phyloP scores from a whole-genome alignment of 2,329 filamentous ascomycete species.

The Mycocentrospora acerina region DNA sequence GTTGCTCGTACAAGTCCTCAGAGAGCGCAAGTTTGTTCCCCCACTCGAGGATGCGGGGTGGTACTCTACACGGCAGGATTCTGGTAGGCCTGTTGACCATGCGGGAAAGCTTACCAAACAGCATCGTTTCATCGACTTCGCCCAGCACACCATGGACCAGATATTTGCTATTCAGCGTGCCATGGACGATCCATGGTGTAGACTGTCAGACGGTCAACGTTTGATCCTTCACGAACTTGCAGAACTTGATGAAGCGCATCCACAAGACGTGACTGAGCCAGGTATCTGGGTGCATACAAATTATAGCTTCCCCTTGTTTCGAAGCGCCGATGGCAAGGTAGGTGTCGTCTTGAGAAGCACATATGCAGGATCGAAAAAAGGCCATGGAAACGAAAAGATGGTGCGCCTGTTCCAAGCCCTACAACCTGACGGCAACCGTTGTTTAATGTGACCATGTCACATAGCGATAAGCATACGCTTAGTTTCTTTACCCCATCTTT shows the following conservation, averaged over 20 bases:
- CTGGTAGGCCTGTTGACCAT: conserved; percentile 39
- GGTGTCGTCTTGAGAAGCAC: conserved; percentile 9
- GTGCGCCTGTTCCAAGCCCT: not conserved
- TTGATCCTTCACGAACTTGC: conserved; percentile 27
- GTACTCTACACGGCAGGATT: conserved; percentile 22
- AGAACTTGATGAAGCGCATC: not conserved
- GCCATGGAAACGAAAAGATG: conserved; percentile 7
- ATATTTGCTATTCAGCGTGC: conserved; percentile 60
- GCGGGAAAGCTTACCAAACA: conserved; percentile 73
- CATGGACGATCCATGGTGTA: conserved; percentile 67
- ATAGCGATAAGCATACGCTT: too few species aligned
- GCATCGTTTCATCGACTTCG: conserved; percentile 65
- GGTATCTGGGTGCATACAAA: conserved; percentile 7
- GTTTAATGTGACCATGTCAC: too few species aligned
- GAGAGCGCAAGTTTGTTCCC: conserved; percentile 63
- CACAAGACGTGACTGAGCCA: not conserved
- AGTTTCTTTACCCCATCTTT: too few species aligned
- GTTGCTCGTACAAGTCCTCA: conserved; percentile 69
- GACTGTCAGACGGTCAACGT: conserved; percentile 28
- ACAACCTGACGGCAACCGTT: not conserved
- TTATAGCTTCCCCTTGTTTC: conserved; percentile 1
- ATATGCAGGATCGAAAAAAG: conserved; percentile 6
- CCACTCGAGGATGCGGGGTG: conserved; percentile 51
- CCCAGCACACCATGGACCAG: conserved; percentile 53
- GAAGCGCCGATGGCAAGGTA: not conserved